Base-by-base conservation (phyloP, 2,329 filamentous ascomycete species). In the Claviceps sp. region DNA sequence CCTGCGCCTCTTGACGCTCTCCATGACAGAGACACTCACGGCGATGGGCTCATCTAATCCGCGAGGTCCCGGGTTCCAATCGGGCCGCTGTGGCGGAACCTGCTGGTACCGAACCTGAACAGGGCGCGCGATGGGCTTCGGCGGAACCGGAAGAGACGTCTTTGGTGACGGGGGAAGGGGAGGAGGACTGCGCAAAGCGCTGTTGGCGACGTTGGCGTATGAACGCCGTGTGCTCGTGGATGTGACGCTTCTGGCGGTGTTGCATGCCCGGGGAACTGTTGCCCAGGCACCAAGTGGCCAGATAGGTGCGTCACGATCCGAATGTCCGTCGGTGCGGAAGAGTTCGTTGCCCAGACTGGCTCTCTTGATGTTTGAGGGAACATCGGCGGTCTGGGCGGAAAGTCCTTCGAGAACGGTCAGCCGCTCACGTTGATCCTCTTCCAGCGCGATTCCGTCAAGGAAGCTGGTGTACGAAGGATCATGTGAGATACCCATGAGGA, bases 401-500 rank as follows among this genome's bases (percentile, higher is more conserved):
- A 64, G 61, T 3, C 78, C 78, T 58, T 82, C 78, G 22, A 82
- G 64, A 22, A 83, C 67, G 46, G 70, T 73, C 53, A 82, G 65
- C 50, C 73, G 73, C 36, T 66, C 58, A 22, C 68, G 68, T 22
- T 62, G 66, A 7, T 60, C 58, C 11, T 72, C 65, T 40, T 78
- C 72, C 45, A 68, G 66, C 24, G 76, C 64, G 3, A 82, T 64
- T 54, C 79, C 73, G 57, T 79, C 73, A 20, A 84, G 63, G 56
- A 82, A 78, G 8, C 78, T 72, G 4, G 76, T 77, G 58, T 83
- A 84, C 7, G 74, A 73, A 26, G 77, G 70, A 59, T 84, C 79
- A 58, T 82, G 79, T 2, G 78, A 81, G 49, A 82, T 72, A 46
- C 80, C 81, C 38, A 84, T 67, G 37, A 83, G 64, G 47, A 84